These are phyloP conservation scores for Apiotrichum mycotoxinovorans DNA, from an alignment of 1,284 basidiomycete genomes.

Conservation along the genomic window DNA sequence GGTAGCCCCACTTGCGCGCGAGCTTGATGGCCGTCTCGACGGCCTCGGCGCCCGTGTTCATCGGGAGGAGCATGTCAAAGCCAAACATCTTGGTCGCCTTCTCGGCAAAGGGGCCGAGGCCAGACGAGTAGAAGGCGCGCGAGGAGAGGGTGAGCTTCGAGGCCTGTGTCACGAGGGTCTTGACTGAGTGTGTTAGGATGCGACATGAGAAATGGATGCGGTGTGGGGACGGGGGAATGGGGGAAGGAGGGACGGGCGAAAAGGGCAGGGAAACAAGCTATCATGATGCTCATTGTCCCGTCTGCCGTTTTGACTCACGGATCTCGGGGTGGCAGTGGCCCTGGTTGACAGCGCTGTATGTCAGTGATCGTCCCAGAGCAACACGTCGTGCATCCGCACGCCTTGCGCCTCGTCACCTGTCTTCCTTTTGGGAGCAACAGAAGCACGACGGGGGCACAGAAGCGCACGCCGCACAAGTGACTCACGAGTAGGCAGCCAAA, in stretches of 20 bases:
- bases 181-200: constrained; percentile 55
- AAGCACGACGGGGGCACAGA: too few species aligned
- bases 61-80: constrained; percentile 95
- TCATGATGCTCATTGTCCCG: not conserved
- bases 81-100: constrained; percentile 79
- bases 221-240: too few species aligned
- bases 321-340: constrained; percentile 85
- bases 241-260: too few species aligned
- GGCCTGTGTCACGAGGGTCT: constrained; percentile 77
- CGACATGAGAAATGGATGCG: too few species aligned
- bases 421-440: too few species aligned
- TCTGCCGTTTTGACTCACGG: constrained; percentile 34
- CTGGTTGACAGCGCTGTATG: constrained; percentile 75
- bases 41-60: constrained; percentile 99
- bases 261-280: too few species aligned
- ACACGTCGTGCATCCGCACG: not conserved
- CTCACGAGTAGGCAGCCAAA: constrained; percentile 94
- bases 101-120: constrained; percentile 84
- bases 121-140: constrained; percentile 91
- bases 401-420: too few species aligned
- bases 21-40: constrained; percentile 82
- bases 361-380: constrained; percentile 3
- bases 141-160: constrained; percentile 89
- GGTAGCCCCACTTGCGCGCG: constrained; percentile 85
- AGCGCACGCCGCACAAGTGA: too few species aligned